Evolutionary conservation across 345 rosid genomes (phyloP).

Genomic region (Turnera subulata): DNA sequence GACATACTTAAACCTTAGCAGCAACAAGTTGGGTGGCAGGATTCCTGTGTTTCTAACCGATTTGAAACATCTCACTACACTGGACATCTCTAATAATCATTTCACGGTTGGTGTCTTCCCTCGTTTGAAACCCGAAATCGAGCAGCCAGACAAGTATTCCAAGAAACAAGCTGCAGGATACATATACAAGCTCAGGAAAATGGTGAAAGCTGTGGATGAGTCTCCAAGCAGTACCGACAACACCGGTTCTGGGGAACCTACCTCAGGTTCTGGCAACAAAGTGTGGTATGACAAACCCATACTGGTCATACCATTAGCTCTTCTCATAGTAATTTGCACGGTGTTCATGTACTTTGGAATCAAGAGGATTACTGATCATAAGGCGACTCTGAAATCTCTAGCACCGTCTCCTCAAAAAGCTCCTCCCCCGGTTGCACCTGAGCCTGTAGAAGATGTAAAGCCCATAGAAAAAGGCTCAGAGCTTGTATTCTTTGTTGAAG

Average conservation of each 20-base stretch:
- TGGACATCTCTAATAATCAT: slow-evolving; percentile 41
- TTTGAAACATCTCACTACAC: slow-evolving; percentile 26
- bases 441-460: slow-evolving; percentile 17
- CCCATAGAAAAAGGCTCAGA: slow-evolving; percentile 27
- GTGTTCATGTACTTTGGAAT: slow-evolving; percentile 21
- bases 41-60: slow-evolving; percentile 26
- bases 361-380: slow-evolving; percentile 15
- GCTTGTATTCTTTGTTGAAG: slow-evolving; percentile 46
- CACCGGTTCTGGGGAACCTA: not conserved
- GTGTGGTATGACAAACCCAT: not conserved
- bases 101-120: slow-evolving; percentile 11
- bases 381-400: slow-evolving; percentile 25
- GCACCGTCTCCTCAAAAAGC: slow-evolving; percentile 25
- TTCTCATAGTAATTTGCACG: slow-evolving; percentile 13
- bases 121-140: not conserved
- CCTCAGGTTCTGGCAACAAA: not conserved
- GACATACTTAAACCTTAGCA: slow-evolving; percentile 33
- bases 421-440: slow-evolving; percentile 4
- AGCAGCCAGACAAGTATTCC: not conserved
- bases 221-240: not conserved
- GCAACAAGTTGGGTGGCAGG: slow-evolving; percentile 38
- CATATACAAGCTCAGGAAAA: slow-evolving; percentile 1
- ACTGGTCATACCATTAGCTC: slow-evolving; percentile 7
- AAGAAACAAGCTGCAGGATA: not conserved
- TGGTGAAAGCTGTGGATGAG: not conserved